Percentiles rank a stretch among this genome's conserved stretches.
phyloP scores from a whole-genome alignment of 169 alveolate species.

The Cryptosporidium baileyi region DNA sequence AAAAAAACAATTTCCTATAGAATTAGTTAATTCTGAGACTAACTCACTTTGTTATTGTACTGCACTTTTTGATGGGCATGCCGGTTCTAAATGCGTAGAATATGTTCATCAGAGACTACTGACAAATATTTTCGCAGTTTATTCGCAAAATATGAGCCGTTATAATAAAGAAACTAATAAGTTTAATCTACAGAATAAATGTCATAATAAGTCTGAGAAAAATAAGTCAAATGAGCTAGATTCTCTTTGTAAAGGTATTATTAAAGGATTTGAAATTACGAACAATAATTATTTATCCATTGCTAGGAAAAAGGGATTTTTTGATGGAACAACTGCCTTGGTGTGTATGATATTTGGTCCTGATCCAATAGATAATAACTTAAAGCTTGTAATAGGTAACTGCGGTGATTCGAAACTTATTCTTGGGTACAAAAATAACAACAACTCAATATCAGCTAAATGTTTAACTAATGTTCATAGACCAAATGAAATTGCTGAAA shows the following conservation, averaged over 20 bases:
- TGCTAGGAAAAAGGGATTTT: slow-evolving; percentile 29
- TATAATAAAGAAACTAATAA: neutral
- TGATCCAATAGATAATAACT: slow-evolving; percentile 34
- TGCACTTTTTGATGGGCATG: slow-evolving; percentile 66
- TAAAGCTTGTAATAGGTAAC: slow-evolving; percentile 39
- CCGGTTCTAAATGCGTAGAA: slow-evolving; percentile 47
- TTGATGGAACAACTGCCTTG: slow-evolving; percentile 64
- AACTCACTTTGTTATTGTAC: neutral
- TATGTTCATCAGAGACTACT: slow-evolving; percentile 24
- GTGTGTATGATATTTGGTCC: slow-evolving; percentile 60
- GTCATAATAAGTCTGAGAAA: neutral
- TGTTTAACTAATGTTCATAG: slow-evolving; percentile 33
- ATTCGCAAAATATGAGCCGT: slow-evolving; percentile 16
- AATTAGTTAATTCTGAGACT: neutral
- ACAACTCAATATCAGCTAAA: slow-evolving; percentile 1
- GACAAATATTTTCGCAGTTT: slow-evolving; percentile 34
- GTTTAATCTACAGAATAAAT: neutral
- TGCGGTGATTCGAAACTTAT: slow-evolving; percentile 58
- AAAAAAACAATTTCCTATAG: neutral
- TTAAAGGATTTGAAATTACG: slow-evolving; percentile 46
- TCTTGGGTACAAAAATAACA: slow-evolving; percentile 32
- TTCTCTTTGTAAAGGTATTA: slow-evolving; percentile 52
- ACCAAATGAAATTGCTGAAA: neutral
- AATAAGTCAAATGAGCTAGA: neutral
- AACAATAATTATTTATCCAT: slow-evolving; percentile 58